These are phyloP conservation scores for Rosa multiflora DNA, from an alignment of 306 rosid species.

Conservation along the genomic window DNA sequence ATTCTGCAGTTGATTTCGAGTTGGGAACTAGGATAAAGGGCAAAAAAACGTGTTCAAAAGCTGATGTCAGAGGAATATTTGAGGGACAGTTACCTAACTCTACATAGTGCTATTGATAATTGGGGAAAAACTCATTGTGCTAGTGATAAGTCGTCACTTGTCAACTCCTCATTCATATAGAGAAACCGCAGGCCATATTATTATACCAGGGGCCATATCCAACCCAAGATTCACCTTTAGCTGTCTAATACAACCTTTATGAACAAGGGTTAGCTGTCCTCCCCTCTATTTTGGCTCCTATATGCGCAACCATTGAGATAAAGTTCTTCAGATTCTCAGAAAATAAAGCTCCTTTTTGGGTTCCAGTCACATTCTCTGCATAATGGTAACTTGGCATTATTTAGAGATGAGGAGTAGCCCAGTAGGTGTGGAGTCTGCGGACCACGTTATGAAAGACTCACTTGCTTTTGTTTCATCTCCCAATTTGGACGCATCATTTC, in stretches of 20 bases:
- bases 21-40: background rate
- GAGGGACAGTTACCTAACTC: background rate
- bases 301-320: background rate
- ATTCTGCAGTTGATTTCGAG: background rate
- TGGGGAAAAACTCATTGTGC: background rate
- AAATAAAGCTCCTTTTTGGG: background rate
- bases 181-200: background rate
- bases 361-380: background rate
- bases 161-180: background rate
- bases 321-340: slow-evolving; percentile 5
- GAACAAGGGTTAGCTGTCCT: slow-evolving; percentile 4
- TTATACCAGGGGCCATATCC: background rate
- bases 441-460: background rate
- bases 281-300: background rate
- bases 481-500: background rate
- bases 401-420: background rate
- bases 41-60: background rate
- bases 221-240: background rate
- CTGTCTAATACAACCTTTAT: background rate
- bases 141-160: slow-evolving; percentile 1
- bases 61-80: background rate
- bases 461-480: background rate
- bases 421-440: background rate
- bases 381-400: background rate
- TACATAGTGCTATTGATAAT: background rate